Percentiles rank a stretch among this genome's conserved stretches.
phyloP scores from a whole-genome alignment of 768 basidiomycete genomes.

The Lyophyllum shimeji region DNA sequence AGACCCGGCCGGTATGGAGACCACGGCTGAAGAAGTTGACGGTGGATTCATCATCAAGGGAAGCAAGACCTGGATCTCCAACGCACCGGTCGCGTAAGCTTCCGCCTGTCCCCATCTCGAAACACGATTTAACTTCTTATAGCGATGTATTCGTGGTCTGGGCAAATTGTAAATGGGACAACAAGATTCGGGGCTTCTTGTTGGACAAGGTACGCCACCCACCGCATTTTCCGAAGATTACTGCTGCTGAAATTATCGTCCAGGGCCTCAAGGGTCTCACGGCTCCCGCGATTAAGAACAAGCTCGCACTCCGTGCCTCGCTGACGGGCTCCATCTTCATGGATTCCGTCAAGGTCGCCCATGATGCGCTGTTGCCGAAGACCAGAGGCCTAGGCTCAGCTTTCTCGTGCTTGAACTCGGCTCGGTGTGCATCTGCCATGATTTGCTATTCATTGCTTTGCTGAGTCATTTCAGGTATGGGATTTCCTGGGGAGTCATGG shows the following conservation, averaged over 20 bases:
- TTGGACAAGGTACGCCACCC: constrained; percentile 71
- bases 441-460: neutral
- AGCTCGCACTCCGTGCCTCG: constrained; percentile 85
- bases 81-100: constrained; percentile 83
- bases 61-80: constrained; percentile 97
- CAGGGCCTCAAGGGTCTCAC: constrained; percentile 82
- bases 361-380: constrained; percentile 75
- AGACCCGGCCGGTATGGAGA: constrained; percentile 98
- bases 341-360: constrained; percentile 80
- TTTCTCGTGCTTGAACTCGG: constrained; percentile 92
- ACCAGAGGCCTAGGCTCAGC: constrained; percentile 78
- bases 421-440: constrained; percentile 44
- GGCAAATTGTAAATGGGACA: constrained; percentile 95
- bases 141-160: constrained; percentile 92
- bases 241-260: neutral
- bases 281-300: constrained; percentile 89
- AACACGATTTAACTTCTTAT: neutral
- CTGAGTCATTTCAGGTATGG: constrained; percentile 51
- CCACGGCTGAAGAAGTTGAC: constrained; percentile 79
- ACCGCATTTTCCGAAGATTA: neutral
- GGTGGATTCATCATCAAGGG: constrained; percentile 88
- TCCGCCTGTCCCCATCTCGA: constrained; percentile 8
- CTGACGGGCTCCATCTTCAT: constrained; percentile 88
- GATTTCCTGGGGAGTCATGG: constrained; percentile 96
- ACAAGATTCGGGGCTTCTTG: constrained; percentile 85